Evolutionary conservation across 2,329 filamentous ascomycete species (phyloP).

Genomic region (Sclerotinia subarctica): DNA sequence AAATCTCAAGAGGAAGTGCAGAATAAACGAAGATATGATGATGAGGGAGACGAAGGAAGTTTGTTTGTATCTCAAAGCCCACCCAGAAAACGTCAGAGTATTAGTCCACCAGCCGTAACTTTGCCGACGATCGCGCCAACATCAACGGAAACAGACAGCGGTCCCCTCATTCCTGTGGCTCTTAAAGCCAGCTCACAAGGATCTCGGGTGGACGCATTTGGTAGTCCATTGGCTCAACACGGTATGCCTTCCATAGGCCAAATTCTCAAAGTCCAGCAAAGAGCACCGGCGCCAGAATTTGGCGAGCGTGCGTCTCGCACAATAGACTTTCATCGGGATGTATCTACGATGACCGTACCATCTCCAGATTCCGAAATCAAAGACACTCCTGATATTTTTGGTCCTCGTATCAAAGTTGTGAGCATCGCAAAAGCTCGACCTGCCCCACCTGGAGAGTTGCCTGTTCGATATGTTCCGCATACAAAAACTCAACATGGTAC

Average conservation of each 20-base stretch:
- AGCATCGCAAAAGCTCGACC: slow-evolving; percentile 31
- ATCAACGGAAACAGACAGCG: background rate
- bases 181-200: slow-evolving; percentile 28
- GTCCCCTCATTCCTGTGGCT: background rate
- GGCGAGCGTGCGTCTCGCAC: background rate
- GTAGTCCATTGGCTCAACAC: slow-evolving; percentile 31
- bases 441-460: slow-evolving; percentile 28
- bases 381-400: background rate
- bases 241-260: slow-evolving; percentile 23
- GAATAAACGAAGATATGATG: slow-evolving; percentile 1
- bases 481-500: slow-evolving; percentile 29
- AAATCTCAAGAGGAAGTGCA: background rate
- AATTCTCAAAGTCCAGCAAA: slow-evolving; percentile 23
- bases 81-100: slow-evolving; percentile 25
- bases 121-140: background rate
- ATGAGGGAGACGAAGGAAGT: background rate
- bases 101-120: slow-evolving; percentile 13
- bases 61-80: slow-evolving; percentile 11
- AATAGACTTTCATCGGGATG: background rate
- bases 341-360: background rate
- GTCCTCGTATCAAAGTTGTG: slow-evolving; percentile 19
- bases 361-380: background rate
- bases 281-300: slow-evolving; percentile 9
- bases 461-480: slow-evolving; percentile 33
- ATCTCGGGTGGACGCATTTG: slow-evolving; percentile 32